Base-by-base conservation (phyloP, 2,329 filamentous ascomycete species). In the Ceratocystis papillata region DNA sequence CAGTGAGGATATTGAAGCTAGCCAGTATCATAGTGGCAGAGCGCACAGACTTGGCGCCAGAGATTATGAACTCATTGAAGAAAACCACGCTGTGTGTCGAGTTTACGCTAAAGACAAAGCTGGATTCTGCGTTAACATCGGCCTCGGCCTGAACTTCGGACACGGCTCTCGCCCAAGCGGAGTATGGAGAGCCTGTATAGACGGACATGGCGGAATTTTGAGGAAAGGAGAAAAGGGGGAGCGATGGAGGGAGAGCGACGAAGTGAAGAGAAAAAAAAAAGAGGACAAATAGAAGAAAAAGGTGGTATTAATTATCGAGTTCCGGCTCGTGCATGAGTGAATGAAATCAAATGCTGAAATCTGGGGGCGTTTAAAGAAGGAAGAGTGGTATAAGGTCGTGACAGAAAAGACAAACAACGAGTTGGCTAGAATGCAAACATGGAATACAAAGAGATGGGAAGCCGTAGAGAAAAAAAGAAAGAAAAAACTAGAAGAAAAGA, bases 1-100 rank as follows among this genome's bases (percentile, higher is more conserved):
- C 83, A 20, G 81, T 81, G 64, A 84, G 72, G 25, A 82, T 78
- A 72, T 87, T 87, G 75, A 86, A 85, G 65, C 77, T 75, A 45
- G 83, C 80, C 65, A 87, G 77, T 68, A 86, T 83, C 66, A 86
- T 80, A 55, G 82, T 83, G 28, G 83, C 85, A 20, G 81, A 84
- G 70, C 84, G 78, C 70, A 85, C 77, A 44, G 83, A 85, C 71
- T 80, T 83, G 69, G 79, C 79, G 17, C 79, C 77, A 37, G 78
- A 77, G 69, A 83, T 81, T 67, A 75, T 77, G 69, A 83, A 76
- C 69, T 81, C 72, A 70, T 81, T 80, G 70, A 81, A 77, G 68
- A 81, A 73, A 48, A 77, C 73, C 48, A 64, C 65, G 48, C 59
- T 64, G 46, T 77, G 76, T 5, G 79, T 78, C 41, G 75, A 74